Evolutionary conservation across 2,329 filamentous ascomycete species (phyloP), one percentile per base, ranked within the genome.

Genomic region (Tolypocladium inflatum): DNA sequence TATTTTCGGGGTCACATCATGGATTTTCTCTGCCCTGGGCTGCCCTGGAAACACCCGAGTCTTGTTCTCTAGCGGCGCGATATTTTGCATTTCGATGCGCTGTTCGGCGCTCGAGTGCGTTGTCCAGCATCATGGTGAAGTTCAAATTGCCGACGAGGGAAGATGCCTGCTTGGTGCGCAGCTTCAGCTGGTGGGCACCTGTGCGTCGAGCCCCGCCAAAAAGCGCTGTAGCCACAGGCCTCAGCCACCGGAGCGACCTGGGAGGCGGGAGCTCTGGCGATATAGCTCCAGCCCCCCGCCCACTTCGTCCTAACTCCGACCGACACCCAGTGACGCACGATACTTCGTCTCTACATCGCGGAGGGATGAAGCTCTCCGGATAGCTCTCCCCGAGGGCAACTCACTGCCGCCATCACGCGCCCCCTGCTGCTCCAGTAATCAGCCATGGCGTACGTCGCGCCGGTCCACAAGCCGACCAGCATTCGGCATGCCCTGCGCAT

Each of bases 391-490:
- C 54, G 61, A 64, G 64, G 62, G 62, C 60, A 57, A 55, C 56
- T 37, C 50, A 33, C 50, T 19, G 23, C 37, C 43, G 10, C 15
- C 13, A 53, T 17, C 21, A 17, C 23, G 41, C 21, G 23, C n/a
- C 17, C 13, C 21, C 37, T 52, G 26, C 17, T 30, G 23, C 33
- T 30, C 17, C 35, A 55, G 57, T 42, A 21, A 15, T 55, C 35
- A 62, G 67, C 54, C 58, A 99, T 99, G 94, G 89, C 94, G 56
- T 99, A 97, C 73, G 79, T 99, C 67, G 91, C 91, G 61, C 92
- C 94, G 43, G 94, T 99, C 58, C 94, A 99, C 73, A 83, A 87
- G 66, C 89, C 94, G 30, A 97, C 90, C 71, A 96, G 91, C 76
- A 86, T 97, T 63, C 86, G 92, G 57, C 89, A 96, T 81, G 93